Evolutionary conservation across 306 rosid genomes (phyloP).

Genomic region (Pyrus pyrifolia): DNA sequence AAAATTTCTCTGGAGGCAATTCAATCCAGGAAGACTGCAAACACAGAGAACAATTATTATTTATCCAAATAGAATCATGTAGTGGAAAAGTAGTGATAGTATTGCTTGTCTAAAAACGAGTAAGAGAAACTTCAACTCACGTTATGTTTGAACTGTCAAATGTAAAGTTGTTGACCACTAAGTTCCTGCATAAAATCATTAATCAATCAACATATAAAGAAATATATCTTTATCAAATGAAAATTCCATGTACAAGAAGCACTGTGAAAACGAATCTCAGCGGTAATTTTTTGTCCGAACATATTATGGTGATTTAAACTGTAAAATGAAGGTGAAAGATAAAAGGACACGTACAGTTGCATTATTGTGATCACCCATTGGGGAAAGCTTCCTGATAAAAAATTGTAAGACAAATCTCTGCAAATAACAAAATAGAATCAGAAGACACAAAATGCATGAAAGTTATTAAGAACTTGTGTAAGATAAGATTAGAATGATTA

Average conservation of each 20-base stretch:
- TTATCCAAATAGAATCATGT: background rate
- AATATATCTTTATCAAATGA: background rate
- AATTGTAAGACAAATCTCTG: constrained; percentile 29
- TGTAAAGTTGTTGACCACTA: constrained; percentile 27
- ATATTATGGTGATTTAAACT: too few relatives aligned
- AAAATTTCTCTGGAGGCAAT: constrained; percentile 19
- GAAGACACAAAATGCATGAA: background rate
- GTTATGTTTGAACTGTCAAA: background rate
- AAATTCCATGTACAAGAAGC: background rate
- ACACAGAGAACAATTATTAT: background rate
- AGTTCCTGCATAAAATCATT: constrained; percentile 15
- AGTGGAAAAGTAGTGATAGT: background rate
- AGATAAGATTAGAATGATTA: background rate
- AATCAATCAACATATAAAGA: background rate
- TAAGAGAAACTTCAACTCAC: constrained; percentile 4
- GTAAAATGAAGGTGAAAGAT: background rate
- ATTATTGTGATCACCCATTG: background rate
- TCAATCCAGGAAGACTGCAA: constrained; percentile 14
- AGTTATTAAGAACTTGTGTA: background rate
- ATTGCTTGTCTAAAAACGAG: background rate
- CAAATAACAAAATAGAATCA: background rate
- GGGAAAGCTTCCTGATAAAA: constrained; percentile 17
- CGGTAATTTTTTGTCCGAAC: background rate
- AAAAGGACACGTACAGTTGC: constrained; percentile 11
- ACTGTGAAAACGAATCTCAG: background rate